phyloP scores from a whole-genome alignment of 768 basidiomycete genomes.

The Cyclocybe cylindracea region DNA sequence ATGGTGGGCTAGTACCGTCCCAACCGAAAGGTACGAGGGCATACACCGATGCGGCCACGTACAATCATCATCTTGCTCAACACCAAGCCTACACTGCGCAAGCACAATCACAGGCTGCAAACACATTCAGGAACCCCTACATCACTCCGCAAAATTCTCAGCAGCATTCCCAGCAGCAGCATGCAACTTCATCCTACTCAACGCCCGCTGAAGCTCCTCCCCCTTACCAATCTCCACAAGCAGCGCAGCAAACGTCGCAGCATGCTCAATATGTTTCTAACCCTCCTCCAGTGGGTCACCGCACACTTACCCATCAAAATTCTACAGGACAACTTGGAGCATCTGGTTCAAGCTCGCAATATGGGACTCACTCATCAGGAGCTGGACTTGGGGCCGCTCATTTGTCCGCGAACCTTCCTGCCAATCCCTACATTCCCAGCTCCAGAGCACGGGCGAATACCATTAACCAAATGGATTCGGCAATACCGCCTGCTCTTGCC shows the following conservation, averaged over 20 bases:
- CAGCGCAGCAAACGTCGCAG: slow-evolving; percentile 13
- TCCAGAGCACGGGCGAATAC: slow-evolving; percentile 86
- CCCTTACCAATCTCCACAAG: slow-evolving; percentile 20
- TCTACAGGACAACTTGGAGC: slow-evolving; percentile 48
- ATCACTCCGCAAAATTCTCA: slow-evolving; percentile 53
- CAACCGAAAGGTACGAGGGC: slow-evolving; percentile 84
- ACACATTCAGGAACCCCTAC: slow-evolving; percentile 80
- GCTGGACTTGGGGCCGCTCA: slow-evolving; percentile 34
- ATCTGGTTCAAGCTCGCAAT: slow-evolving; percentile 30
- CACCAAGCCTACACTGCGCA: slow-evolving; percentile 94
- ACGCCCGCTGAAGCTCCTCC: slow-evolving; percentile 30
- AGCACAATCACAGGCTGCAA: slow-evolving; percentile 75
- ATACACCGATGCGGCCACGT: slow-evolving; percentile 89
- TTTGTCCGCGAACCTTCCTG: slow-evolving; percentile 54
- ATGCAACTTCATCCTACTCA: slow-evolving; percentile 25
- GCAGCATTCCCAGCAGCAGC: slow-evolving; percentile 39
- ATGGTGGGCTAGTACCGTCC: slow-evolving; percentile 90
- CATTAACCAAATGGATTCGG: slow-evolving; percentile 83
- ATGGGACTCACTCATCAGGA: slow-evolving; percentile 33
- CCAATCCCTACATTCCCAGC: slow-evolving; percentile 69
- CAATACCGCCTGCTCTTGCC: slow-evolving; percentile 91
- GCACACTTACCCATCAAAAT: slow-evolving; percentile 47
- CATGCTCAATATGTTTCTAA: slow-evolving; percentile 34
- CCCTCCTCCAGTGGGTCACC: slow-evolving; percentile 36
- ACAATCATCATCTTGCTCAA: slow-evolving; percentile 92